These are phyloP conservation scores for Asterella californica DNA, from an alignment of 225 moss, liverwort and hornwort genomes.

Conservation along the genomic window DNA sequence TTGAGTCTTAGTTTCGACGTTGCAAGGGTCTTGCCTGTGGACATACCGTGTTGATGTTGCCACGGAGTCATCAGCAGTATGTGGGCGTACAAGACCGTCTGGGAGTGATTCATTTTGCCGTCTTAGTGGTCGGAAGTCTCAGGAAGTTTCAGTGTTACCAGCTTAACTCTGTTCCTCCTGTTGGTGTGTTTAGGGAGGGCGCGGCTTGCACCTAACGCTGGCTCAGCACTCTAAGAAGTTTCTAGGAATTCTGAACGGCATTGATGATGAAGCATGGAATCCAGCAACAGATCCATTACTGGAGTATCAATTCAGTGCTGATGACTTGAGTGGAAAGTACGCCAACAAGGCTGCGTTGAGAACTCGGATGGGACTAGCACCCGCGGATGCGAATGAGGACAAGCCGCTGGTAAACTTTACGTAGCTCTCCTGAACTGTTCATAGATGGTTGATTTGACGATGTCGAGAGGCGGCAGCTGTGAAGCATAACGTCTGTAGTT, in stretches of 20 bases:
- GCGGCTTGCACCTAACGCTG: constrained; percentile 81
- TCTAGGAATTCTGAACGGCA: constrained; percentile 83
- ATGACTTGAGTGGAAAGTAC: constrained; percentile 68
- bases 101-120: background rate
- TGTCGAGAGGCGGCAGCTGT: background rate
- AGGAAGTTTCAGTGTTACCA: background rate
- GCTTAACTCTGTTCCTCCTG: background rate
- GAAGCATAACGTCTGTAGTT: too few relatives aligned
- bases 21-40: background rate
- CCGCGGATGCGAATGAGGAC: constrained; percentile 48
- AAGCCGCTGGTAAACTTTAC: constrained; percentile 59
- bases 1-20: too few relatives aligned
- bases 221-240: constrained; percentile 75
- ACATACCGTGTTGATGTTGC: background rate
- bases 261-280: constrained; percentile 91
- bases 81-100: background rate
- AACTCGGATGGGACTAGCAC: constrained; percentile 61
- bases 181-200: constrained; percentile 57
- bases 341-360: constrained; percentile 70
- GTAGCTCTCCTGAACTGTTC: background rate
- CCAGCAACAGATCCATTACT: constrained; percentile 74
- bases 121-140: background rate
- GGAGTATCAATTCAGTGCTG: constrained; percentile 67
- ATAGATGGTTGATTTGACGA: background rate
- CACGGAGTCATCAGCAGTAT: background rate